phyloP scores from a whole-genome alignment of 768 basidiomycete genomes.

The Boletus sp. region DNA sequence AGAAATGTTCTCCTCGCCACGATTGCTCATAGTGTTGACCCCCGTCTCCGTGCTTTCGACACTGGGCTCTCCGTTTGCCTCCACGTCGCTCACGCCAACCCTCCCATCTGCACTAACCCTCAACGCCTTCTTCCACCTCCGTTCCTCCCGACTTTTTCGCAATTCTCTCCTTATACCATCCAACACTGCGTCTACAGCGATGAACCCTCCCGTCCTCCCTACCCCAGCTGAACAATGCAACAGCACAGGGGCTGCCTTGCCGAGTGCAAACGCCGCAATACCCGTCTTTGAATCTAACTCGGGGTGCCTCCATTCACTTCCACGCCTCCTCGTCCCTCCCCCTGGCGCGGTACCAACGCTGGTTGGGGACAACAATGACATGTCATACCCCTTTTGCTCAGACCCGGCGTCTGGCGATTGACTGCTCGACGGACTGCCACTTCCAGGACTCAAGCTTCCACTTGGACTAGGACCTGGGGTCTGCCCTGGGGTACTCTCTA shows the following conservation, averaged over 20 bases:
- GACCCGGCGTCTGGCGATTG: conserved; percentile 16
- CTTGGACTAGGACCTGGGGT: conserved; percentile 31
- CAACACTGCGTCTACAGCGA: conserved; percentile 83
- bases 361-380: conserved; percentile 17
- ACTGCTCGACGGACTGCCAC: conserved; percentile 14
- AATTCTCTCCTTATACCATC: conserved; percentile 68
- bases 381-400: conserved; percentile 3
- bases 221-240: conserved; percentile 94
- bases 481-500: conserved; percentile 29
- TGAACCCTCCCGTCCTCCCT: conserved; percentile 91
- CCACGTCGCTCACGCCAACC: conserved; percentile 1
- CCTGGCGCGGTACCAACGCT: conserved; percentile 1
- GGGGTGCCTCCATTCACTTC: conserved; percentile 30
- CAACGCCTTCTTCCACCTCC: conserved; percentile 2
- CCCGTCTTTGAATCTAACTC: conserved; percentile 55
- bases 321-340: conserved; percentile 6
- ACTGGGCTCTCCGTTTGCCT: conserved; percentile 1
- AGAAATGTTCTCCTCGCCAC: not conserved
- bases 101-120: not conserved
- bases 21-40: conserved; percentile 1
- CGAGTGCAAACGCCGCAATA: conserved; percentile 50
- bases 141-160: conserved; percentile 31
- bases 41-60: conserved; percentile 9
- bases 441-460: conserved; percentile 19
- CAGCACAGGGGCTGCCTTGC: conserved; percentile 54